These are phyloP conservation scores for Mycena epipterygia DNA, from an alignment of 768 basidiomycete genomes.

Conservation along the genomic window DNA sequence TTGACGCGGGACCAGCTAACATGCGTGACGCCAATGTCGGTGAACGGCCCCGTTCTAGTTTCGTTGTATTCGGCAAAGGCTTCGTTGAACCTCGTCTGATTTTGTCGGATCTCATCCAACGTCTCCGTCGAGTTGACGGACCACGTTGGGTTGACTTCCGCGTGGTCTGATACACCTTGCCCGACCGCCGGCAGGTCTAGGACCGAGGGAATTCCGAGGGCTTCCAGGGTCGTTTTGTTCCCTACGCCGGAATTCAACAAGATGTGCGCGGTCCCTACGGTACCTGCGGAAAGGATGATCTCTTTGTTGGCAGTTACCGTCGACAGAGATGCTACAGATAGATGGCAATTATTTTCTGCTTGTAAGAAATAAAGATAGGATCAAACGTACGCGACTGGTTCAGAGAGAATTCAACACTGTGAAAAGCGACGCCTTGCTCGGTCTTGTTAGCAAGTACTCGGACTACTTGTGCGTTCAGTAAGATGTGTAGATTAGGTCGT, in stretches of 20 bases:
- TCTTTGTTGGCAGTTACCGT: constrained; percentile 43
- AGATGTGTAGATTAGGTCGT: constrained; percentile 45
- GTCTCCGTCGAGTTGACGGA: constrained; percentile 38
- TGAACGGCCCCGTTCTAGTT: constrained; percentile 42
- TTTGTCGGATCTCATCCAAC: constrained; percentile 28
- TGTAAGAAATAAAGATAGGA: constrained; percentile 5
- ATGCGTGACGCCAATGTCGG: constrained; percentile 33
- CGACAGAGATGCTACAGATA: constrained; percentile 15
- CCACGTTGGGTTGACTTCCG: constrained; percentile 34
- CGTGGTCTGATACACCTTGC: constrained; percentile 43
- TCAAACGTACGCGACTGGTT: constrained; percentile 2
- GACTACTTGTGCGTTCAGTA: constrained; percentile 43
- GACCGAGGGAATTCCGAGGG: constrained; percentile 35
- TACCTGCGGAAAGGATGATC: constrained; percentile 50
- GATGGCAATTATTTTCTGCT: not conserved
- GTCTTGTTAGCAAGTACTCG: constrained; percentile 23
- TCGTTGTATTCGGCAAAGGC: constrained; percentile 39
- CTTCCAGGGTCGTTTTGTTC: constrained; percentile 28
- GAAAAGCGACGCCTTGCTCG: constrained; percentile 11
- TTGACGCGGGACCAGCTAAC: constrained; percentile 37
- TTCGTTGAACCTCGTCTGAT: constrained; percentile 30
- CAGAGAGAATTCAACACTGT: constrained; percentile 36
- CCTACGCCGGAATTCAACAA: constrained; percentile 50
- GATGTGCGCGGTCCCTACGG: constrained; percentile 46
- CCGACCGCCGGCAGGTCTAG: constrained; percentile 45